Percentiles rank a stretch among this genome's conserved stretches.
Conservation (phyloP, 1,139 yeast genomes). For the Martiniozyma asiatica region DNA sequence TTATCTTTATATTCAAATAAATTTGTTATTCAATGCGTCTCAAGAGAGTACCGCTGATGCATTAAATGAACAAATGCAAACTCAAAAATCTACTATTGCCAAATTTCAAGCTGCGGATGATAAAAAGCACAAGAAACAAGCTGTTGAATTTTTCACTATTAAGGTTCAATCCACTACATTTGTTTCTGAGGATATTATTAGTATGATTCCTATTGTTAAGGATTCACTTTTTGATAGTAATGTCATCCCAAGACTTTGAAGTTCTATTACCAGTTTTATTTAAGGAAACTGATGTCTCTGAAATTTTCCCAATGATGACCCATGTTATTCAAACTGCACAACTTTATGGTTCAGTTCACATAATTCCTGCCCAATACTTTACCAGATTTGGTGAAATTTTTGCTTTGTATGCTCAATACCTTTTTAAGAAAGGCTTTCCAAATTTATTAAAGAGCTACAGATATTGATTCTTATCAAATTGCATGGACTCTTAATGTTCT, state of each 20-base stretch:
- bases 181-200: slow-evolving; percentile 48
- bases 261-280: slow-evolving; percentile 51
- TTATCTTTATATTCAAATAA: slow-evolving; percentile 84
- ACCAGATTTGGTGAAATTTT: slow-evolving; percentile 24
- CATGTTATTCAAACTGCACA: slow-evolving; percentile 48
- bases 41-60: slow-evolving; percentile 34
- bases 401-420: slow-evolving; percentile 1
- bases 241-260: slow-evolving; percentile 64
- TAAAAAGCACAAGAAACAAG: slow-evolving; percentile 23
- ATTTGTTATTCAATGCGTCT: slow-evolving; percentile 37
- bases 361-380: slow-evolving; percentile 56
- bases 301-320: slow-evolving; percentile 41
- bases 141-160: slow-evolving; percentile 5
- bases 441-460: slow-evolving; percentile 68
- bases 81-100: slow-evolving; percentile 11
- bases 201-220: slow-evolving; percentile 64
- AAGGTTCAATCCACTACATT: slow-evolving; percentile 31
- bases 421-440: slow-evolving; percentile 61
- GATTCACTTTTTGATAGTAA: slow-evolving; percentile 56
- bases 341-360: slow-evolving; percentile 73
- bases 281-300: slow-evolving; percentile 30
- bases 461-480: slow-evolving; percentile 71
- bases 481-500: slow-evolving; percentile 62
- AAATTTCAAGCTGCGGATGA: too few species aligned
- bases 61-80: slow-evolving; percentile 26